Base-by-base conservation (phyloP, 2,329 filamentous ascomycete genomes). In the Pestalotiopsis sp. region DNA sequence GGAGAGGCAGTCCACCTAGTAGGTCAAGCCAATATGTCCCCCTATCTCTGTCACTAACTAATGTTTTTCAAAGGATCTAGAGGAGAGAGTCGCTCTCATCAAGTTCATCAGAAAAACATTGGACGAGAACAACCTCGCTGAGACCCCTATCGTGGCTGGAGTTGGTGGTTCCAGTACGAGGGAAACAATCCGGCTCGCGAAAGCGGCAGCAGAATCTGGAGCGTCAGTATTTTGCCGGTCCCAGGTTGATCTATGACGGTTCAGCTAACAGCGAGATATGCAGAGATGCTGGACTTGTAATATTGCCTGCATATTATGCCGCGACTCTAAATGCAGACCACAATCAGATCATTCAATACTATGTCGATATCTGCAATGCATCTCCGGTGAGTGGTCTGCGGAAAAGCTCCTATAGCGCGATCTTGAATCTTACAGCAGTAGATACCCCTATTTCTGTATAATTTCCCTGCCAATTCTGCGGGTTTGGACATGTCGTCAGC, bases 231-330 rank as follows among this genome's bases (percentile, higher is more conserved):
- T 11, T n/a, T 23, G 12, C 9, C 41, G 9, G 2, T n/a, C 0
- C 6, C 38, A 17, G 11, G 7, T n/a, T 25, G 31, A 45, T n/a
- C 63, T 38, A 59, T n/a, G 6, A 31, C 12, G 14, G 13, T n/a
- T 59, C 14, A 11, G 14, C 14, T 23, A 39, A 49, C 41, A 20
- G 14, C 2, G 14, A 2, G 36, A 27, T 3, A 36, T 39, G 4
- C 52, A 75, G 73, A 58, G 73, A 75, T 66, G 73, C 73, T 5
- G 73, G 73, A 14, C 73, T 75, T 66, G 73, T 75, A 1, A 75
- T 75, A 62, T 68, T 74, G 23, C 73, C 73, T 39, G 73, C 72
- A 20, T 75, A 75, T 69, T 75, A 75, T 61, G 73, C 73, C 7
- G 73, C 71, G 31, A 75, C 72, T 65, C 70, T 75, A 2, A 71